Evolutionary conservation across 192 early-diverging fungal species (phyloP), one percentile per base, ranked within the genome.

Genomic region (Coemansia reversa): DNA sequence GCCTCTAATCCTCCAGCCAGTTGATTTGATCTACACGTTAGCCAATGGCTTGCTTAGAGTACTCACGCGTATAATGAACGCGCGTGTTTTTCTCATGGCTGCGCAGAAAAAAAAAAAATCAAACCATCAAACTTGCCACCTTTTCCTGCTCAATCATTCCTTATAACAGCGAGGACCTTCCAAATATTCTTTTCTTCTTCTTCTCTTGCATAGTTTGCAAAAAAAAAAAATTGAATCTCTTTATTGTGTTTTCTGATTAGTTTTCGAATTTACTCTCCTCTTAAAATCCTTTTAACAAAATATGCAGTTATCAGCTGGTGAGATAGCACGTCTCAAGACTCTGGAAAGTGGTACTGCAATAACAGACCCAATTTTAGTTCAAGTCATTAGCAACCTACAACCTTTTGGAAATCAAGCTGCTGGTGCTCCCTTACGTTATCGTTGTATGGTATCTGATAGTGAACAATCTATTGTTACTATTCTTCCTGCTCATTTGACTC

Each of bases 401-500:
- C 62, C 62, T 18, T 67, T 79, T 7, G 60, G 65, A 20, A 70
- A 65, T 51, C 69, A 79, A 24, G 32, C 39, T 5, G n/a, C 49
- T n/a, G 55, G 61, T 5, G 32, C 52, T 18, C 52, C 35, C 2
- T 9, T 48, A 28, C 69, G 81, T 7, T 76, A 75, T 62, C 71
- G 83, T n/a, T 74, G 75, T 53, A 69, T 81, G 61, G 54, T 80
- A 7, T 78, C 72, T 20, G 83, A 84, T 24, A 72, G 83, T 35
- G 69, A 68, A 49, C 60, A 66, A 29, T 67, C 65, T 2, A 70
- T 72, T 1, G 58, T 79, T 7, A 70, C 60, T 4, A 66, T 83
- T n/a, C 67, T 83, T 28, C 66, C 76, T 3, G 64, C 45, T 30
- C 70, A 70, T 33, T 35, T 83, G 54, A 56, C 65, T 20, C 33